Evolutionary conservation across 1,284 basidiomycete species (phyloP).

Genomic region (Cutaneotrichosporon sp.): DNA sequence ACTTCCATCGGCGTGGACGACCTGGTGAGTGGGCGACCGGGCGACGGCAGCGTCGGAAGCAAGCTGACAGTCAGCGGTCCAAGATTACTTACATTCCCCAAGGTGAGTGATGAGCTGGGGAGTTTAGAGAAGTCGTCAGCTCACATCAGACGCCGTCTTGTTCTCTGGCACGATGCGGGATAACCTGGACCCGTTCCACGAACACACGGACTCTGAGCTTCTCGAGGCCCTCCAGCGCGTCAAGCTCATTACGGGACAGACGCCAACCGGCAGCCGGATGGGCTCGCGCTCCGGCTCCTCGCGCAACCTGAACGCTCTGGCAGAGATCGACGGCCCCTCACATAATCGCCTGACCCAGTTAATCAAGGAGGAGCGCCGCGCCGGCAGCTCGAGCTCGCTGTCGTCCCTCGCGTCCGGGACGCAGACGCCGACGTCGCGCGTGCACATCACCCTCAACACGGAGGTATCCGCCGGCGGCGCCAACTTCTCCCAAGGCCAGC

Average conservation of each 20-base stretch:
- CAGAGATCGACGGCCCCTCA: not conserved
- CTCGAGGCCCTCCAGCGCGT: conserved; percentile 51
- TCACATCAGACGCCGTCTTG: conserved; percentile 60
- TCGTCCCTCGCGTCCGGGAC: not conserved
- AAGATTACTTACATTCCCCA: conserved; percentile 52
- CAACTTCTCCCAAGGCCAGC: conserved; percentile 79
- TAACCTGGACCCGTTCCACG: conserved; percentile 80
- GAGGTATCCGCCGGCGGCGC: conserved; percentile 71
- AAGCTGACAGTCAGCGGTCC: conserved; percentile 25
- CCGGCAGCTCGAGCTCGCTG: not conserved
- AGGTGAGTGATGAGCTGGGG: conserved; percentile 23
- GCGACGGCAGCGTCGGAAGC: too few relatives aligned
- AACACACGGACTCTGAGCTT: conserved; percentile 74
- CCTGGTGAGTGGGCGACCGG: conserved; percentile 41
- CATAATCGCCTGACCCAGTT: not conserved
- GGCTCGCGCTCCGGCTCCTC: not conserved
- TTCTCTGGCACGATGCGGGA: conserved; percentile 82
- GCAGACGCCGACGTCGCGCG: conserved; percentile 17
- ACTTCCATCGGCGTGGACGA: conserved; percentile 80
- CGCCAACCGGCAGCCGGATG: conserved; percentile 5
- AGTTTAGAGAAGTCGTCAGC: not conserved
- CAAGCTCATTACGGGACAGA: conserved; percentile 24
- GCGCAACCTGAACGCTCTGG: not conserved
- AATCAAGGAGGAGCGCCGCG: not conserved
- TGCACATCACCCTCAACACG: conserved; percentile 61